Base-by-base conservation (phyloP, 768 basidiomycete species). In the Boletus edulis region DNA sequence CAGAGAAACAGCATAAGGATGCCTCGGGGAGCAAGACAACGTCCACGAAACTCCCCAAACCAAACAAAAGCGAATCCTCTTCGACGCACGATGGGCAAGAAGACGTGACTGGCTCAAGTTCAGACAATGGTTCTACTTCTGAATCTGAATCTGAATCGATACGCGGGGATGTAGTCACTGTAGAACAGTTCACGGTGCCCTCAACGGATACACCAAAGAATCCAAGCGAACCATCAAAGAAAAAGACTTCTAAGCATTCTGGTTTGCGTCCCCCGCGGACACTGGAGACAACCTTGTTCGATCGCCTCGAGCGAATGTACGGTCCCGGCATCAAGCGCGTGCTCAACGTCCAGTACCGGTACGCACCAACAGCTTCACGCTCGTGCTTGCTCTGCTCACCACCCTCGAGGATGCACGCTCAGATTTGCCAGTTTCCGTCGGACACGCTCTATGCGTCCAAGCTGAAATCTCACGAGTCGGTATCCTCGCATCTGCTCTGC, bases 271-370 rank as follows among this genome's bases (percentile, higher is more conserved):
- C 86, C 3, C 87, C 92, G 1, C 79, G 79, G 24, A 85, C 91
- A 0, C 73, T 99, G 32, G 91, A 94, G 64, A 86, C 82, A 1
- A 98, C 97, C 0, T 76, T 99, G 31, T 99, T 99, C 60, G 93
- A 95, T 59, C 83, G 97, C 20, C 76, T 99, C 11, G 91, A 98
- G 69, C 79, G 76, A 42, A 89, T 97, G 82, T 95, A 94, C 60
- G 94, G 95, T 0, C 72, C 80, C 0, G 72, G 77, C 4, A 86
- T 97, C 69, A 96, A 97, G 66, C 79, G 87, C 17, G 85, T 98
- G 85, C 81, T 99, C 37, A 82, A 86, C 20, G 78, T 94, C 4
- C 97, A 98, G 72, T 99, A 99, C 69, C 82, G 88, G 89, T 87
- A 39, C 22, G 80, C 65, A 2, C 37, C 18, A 46, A 53, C 27